Evolutionary conservation across 2,329 filamentous ascomycete species (phyloP).

Genomic region (Lomentospora prolificans): DNA sequence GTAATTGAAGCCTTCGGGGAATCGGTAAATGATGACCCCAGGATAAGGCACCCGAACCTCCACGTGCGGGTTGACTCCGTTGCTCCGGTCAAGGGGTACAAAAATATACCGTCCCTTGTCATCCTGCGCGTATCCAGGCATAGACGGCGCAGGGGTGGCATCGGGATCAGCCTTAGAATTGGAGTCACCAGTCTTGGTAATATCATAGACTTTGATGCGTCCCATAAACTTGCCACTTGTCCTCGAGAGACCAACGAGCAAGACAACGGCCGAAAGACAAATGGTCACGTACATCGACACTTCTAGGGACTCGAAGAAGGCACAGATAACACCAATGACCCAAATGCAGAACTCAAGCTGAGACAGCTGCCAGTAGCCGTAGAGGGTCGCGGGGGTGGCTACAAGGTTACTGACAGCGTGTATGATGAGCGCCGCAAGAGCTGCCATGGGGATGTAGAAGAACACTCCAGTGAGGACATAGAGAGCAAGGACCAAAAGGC

Average conservation of each 20-base stretch:
- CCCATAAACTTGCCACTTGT: conserved; percentile 39
- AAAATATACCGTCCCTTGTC: conserved; percentile 23
- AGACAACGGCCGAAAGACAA: conserved; percentile 28
- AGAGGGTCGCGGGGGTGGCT: conserved; percentile 62
- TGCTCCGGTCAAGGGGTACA: conserved; percentile 28
- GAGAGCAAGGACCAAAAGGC: conserved; percentile 66
- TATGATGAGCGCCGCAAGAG: conserved; percentile 68
- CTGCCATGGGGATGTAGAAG: conserved; percentile 67
- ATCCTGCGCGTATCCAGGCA: neutral
- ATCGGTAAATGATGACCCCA: conserved; percentile 42
- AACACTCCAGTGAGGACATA: conserved; percentile 71
- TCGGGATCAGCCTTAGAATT: neutral
- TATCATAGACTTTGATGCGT: conserved; percentile 15
- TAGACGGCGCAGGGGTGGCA: neutral
- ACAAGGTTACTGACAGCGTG: conserved; percentile 73
- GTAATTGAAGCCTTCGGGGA: conserved; percentile 42
- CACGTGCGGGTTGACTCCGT: conserved; percentile 35
- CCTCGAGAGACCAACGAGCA: conserved; percentile 35
- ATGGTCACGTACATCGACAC: conserved; percentile 40
- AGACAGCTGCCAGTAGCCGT: conserved; percentile 68
- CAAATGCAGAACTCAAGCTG: conserved; percentile 68
- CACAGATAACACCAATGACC: conserved; percentile 58
- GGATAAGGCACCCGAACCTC: conserved; percentile 32
- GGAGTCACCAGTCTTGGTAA: neutral
- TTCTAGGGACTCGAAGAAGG: conserved; percentile 39